Base-by-base conservation (phyloP, 306 rosid species). In the Abrus precatorius region DNA sequence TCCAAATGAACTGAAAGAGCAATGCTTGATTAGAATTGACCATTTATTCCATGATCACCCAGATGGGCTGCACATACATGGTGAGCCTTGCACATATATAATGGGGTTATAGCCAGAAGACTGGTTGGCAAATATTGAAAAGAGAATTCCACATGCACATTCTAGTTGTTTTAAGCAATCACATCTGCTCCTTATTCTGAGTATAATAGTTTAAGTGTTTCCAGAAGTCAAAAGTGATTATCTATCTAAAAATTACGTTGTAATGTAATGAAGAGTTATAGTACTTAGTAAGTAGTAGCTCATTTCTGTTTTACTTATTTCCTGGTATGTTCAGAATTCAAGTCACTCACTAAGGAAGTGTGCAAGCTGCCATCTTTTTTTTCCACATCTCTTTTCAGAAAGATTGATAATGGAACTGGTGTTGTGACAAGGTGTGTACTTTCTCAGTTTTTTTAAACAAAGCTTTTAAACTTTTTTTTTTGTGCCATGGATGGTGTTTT, bases 361-460 rank as follows among this genome's bases (percentile, higher is more conserved):
- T 96, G 99, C 93, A 96, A 89, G 97, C 93, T 96, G 82, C 99
- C 99, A 69, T 96, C 97, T 54, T 96, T 93, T 83, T 86, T 92
- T 87, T 93, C 97, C 20, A 69, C 92, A 0, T 83, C 91, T 44
- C 90, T 96, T 76, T 96, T 92, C 87, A 85, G 78, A 87, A 93
- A 92, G 97, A 93, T 96, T 53, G 99, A 96, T 72, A 65, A 83
- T 60, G 88, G 90, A 87, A 83, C 97, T 63, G 98, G 97, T 67
- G 72, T 86, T 67, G 97, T 96, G 73, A 89, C 98, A 78, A 96
- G 98, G 99, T 96, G 85, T 74, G 75, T 40, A 69, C 44, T 73
- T 78, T 54, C 41, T 66, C 59, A 4, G 27, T 63, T 44, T 44
- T 50, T 60, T 32, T 29, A 33, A 55, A 28, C 43, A 64, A 70